Evolutionary conservation across 352 stramenopile species (phyloP).

Genomic region (Globisporangium emineosum): DNA sequence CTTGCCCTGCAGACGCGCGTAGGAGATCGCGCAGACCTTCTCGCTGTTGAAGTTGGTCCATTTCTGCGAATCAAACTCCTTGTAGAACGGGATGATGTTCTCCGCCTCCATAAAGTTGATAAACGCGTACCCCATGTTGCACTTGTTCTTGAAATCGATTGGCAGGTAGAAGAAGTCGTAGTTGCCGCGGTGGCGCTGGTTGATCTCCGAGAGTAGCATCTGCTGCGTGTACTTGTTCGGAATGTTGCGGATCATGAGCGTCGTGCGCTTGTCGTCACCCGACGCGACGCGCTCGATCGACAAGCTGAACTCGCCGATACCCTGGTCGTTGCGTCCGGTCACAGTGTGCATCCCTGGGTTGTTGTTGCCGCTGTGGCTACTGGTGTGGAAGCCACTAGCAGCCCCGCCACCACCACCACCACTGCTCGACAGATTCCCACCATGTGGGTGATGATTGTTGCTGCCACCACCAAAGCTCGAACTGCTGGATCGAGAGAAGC

Average conservation of each 20-base stretch:
- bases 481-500: conserved; percentile 13
- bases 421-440: background rate
- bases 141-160: conserved; percentile 99
- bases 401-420: background rate
- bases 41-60: conserved; percentile 99
- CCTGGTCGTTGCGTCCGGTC: conserved; percentile 60
- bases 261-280: conserved; percentile 94
- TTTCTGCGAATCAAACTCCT: conserved; percentile 82
- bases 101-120: conserved; percentile 97
- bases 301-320: conserved; percentile 72
- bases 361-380: conserved; percentile 25
- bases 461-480: conserved; percentile 21
- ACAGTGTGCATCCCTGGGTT: conserved; percentile 9
- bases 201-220: conserved; percentile 98
- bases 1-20: conserved; percentile 97
- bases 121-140: conserved; percentile 99
- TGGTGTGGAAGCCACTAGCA: background rate
- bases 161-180: conserved; percentile 99
- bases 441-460: conserved; percentile 8
- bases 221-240: conserved; percentile 99
- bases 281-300: conserved; percentile 68
- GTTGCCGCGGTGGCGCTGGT: conserved; percentile 88
- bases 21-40: conserved; percentile 98
- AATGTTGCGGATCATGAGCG: conserved; percentile 99
- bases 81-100: conserved; percentile 75